Conservation (phyloP, 1,284 basidiomycete genomes). For the Leccinum pallidistipes region DNA sequence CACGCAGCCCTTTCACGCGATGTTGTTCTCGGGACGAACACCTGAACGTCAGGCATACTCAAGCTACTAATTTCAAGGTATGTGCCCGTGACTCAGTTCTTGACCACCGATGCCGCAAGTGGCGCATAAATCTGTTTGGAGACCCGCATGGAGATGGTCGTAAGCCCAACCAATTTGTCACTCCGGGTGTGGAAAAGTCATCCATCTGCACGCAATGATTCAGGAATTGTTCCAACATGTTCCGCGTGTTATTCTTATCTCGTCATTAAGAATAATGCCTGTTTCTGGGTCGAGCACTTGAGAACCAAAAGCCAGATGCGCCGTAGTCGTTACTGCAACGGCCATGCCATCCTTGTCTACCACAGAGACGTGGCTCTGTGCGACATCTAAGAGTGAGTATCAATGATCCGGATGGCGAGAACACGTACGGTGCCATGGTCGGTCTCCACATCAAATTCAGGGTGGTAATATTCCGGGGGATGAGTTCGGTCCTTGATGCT, state of each 20-base stretch:
- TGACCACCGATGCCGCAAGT: too few relatives aligned
- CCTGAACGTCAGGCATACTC: too few relatives aligned
- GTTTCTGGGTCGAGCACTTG: constrained; percentile 81
- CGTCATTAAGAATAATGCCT: constrained; percentile 88
- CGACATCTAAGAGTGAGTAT: constrained; percentile 5
- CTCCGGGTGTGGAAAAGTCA: constrained; percentile 84
- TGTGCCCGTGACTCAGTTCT: too few relatives aligned
- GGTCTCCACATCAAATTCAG: constrained; percentile 71
- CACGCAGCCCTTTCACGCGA: too few relatives aligned
- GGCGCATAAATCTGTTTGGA: too few relatives aligned
- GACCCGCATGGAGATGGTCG: constrained; percentile 78
- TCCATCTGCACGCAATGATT: constrained; percentile 58
- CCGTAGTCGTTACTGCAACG: constrained; percentile 82
- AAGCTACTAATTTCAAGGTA: too few relatives aligned
- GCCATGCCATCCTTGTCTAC: constrained; percentile 86
- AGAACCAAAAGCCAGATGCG: constrained; percentile 89
- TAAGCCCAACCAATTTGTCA: constrained; percentile 81
- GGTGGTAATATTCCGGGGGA: constrained; percentile 78
- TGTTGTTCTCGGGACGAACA: too few relatives aligned
- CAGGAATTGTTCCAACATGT: constrained; percentile 3
- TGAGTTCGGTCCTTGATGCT: constrained; percentile 72
- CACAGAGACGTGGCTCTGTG: constrained; percentile 78
- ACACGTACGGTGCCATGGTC: constrained; percentile 85
- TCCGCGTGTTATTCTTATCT: constrained; percentile 40
- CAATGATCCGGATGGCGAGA: constrained; percentile 1